Evolutionary conservation across 2,329 filamentous ascomycete genomes (phyloP), one percentile per base, ranked within the genome.

Genomic region (Cladophialophora exuberans): DNA sequence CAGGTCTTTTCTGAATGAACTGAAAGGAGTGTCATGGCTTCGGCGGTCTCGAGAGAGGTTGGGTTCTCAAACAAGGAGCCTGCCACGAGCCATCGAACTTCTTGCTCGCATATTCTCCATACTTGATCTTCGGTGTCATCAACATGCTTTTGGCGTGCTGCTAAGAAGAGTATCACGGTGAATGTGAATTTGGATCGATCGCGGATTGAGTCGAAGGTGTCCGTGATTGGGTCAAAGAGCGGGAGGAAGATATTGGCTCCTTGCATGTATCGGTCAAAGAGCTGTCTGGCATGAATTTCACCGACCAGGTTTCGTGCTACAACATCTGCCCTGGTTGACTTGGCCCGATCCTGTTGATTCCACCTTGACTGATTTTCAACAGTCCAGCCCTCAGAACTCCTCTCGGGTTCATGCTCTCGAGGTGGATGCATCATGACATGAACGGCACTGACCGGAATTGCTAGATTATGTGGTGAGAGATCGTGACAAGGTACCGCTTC

Each of bases 191-290:
- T 17, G n/a, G 46, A 49, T 13, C 31, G 30, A n/a, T 11, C 13
- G 18, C 46, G 46, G 7, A 49, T 3, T n/a, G 46, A 38, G 13
- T 49, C 46, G 23, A 49, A 49, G 9, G 46, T 49, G 33, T 49
- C 46, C 20, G 39, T n/a, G 6, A 49, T 11, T 3, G 46, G 46
- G 17, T 49, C 31, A 15, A 49, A 39, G 6, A 49, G 22, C 11
- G 46, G 46, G 11, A 49, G 13, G 25, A 38, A 49, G 0, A 33
- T 18, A 17, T 49, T 49, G 20, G n/a, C 25, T 5, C 46, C 46
- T n/a, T 33, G n/a, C n/a, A n/a, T n/a, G n/a, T n/a, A n/a, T n/a
- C n/a, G n/a, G n/a, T n/a, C n/a, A n/a, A n/a, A n/a, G n/a, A n/a
- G n/a, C n/a, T n/a, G n/a, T n/a, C n/a, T n/a, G n/a, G n/a, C n/a